Base-by-base conservation (phyloP, 768 basidiomycete species). In the Kwoniella dendrophila region DNA sequence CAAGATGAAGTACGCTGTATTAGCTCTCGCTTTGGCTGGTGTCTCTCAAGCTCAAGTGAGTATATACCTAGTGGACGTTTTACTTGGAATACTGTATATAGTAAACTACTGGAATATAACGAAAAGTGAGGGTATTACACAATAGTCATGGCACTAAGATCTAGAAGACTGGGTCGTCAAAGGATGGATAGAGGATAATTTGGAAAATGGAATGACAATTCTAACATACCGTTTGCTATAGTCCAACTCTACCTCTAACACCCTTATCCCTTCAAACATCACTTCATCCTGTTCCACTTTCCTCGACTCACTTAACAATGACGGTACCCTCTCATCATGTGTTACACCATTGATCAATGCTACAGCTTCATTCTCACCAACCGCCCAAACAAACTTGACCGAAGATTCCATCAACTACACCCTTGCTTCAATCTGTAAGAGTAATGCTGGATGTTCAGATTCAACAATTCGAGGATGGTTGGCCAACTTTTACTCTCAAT, bases 241-340 rank as follows among this genome's bases (percentile, higher is more conserved):
- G 48, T 29, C 53, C 45, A 56, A 49, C 48, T 48, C 22, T 30
- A 56, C 55, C 36, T 29, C 56, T 55, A 57, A 82, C 73, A 57
- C 86, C 11, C 81, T 86, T 69, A 87, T 93, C 75, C 91, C 92
- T n/a, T 59, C 84, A 14, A 84, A 81, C 55, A 86, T 92, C 71
- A 85, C 84, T 72, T 0, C 64, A 0, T 38, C 67, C 20, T 82
- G 82, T 58, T 62, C 80, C 1, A 68, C 83, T 11, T 96, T 92
- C 84, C 84, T 89, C 22, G 70, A 71, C 0, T 75, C 86, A 11
- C 80, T 96, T 72, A 83, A 86, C 82, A 75, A 67, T 43, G 84
- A 95, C 80, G 20, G 81, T 1, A 72, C 61, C 48, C 78, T 97
- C 65, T 68, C 76, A 1, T 24, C 71, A 12, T 82, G 82, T 70